Percentiles rank a stretch among this genome's conserved stretches.
These are phyloP conservation scores for Botryotinia globosa DNA, from an alignment of 2,329 filamentous ascomycete genomes.

Conservation along the genomic window DNA sequence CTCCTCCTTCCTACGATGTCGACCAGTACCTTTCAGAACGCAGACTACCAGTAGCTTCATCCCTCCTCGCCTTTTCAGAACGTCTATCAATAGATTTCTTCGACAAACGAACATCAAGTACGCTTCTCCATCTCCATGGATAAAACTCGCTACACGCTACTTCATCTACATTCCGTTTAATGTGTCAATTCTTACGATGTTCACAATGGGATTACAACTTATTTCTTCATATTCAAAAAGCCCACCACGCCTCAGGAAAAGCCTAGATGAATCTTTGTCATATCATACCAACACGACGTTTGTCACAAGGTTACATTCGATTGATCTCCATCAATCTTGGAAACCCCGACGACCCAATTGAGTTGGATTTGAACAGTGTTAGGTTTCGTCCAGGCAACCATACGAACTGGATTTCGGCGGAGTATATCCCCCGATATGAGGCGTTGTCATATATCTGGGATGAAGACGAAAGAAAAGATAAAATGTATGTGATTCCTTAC, in stretches of 20 bases:
- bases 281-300: not conserved
- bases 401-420: not conserved
- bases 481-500: not conserved
- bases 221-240: not conserved
- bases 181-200: not conserved
- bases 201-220: not conserved
- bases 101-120: not conserved
- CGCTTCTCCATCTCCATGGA: not conserved
- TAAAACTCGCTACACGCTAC: not conserved
- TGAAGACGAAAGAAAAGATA: not conserved
- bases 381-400: fast-evolving
- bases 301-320: not conserved
- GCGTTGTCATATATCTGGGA: not conserved
- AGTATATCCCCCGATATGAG: not conserved
- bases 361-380: not conserved
- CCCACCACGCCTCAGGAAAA: not conserved
- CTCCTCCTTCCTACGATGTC: not conserved
- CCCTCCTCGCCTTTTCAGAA: not conserved
- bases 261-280: fast-evolving
- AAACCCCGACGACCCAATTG: not conserved
- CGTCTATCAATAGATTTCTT: not conserved
- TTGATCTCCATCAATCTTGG: not conserved
- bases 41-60: not conserved
- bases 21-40: not conserved
- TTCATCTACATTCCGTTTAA: not conserved